Evolutionary conservation across 2,329 filamentous ascomycete genomes (phyloP).

Genomic region (Fusarium nematophilum): DNA sequence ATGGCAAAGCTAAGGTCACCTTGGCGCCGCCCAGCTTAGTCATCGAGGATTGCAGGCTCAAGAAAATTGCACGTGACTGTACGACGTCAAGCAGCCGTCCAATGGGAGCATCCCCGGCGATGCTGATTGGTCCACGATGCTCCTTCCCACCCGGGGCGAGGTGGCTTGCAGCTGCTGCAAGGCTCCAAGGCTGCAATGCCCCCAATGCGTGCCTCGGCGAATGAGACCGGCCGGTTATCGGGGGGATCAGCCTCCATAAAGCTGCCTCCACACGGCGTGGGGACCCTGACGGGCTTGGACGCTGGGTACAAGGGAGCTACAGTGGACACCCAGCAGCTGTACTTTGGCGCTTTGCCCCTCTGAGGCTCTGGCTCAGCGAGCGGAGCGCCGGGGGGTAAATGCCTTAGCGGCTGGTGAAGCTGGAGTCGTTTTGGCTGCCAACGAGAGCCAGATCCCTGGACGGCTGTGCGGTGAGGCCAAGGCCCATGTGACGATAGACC

Average conservation of each 20-base stretch:
- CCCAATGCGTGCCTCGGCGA: constrained; percentile 13
- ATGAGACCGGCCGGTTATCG: constrained; percentile 35
- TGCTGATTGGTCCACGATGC: constrained; percentile 33
- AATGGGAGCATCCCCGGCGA: not conserved
- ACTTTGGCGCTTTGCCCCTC: constrained; percentile 28
- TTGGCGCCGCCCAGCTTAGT: constrained; percentile 39
- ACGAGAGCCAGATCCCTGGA: constrained; percentile 13
- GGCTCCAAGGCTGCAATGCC: constrained; percentile 34
- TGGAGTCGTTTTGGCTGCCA: not conserved
- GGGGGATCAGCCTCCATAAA: constrained; percentile 28
- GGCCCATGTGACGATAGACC: constrained; percentile 13
- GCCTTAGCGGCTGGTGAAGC: constrained; percentile 20
- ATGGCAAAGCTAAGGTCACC: constrained; percentile 37
- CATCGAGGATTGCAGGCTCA: constrained; percentile 11
- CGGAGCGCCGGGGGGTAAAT: constrained; percentile 10
- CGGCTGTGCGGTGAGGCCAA: constrained; percentile 27
- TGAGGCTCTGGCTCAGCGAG: constrained; percentile 18
- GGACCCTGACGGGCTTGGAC: constrained; percentile 30
- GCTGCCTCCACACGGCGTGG: constrained; percentile 14
- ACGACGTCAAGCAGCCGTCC: constrained; percentile 1
- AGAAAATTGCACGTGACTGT: constrained; percentile 30
- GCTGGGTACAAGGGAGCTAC: constrained; percentile 36
- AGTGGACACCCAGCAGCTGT: constrained; percentile 8
- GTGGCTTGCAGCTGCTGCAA: constrained; percentile 27
- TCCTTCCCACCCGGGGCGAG: constrained; percentile 14